Conservation (phyloP, 192 early-diverging fungal species). For the Coemansia sp. region DNA sequence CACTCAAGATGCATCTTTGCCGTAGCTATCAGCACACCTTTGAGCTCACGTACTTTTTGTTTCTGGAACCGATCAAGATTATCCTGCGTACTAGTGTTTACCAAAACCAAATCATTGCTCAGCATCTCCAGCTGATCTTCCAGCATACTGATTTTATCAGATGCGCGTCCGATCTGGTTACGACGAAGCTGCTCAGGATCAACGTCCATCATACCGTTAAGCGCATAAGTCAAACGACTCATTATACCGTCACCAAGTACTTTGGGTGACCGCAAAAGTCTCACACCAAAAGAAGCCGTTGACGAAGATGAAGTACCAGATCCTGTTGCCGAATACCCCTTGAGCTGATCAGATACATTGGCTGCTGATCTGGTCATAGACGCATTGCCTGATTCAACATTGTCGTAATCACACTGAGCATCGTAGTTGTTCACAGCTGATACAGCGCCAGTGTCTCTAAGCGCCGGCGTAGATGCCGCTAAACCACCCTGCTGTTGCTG, state of each 20-base stretch:
- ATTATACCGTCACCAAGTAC: conserved; percentile 52
- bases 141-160: conserved; percentile 75
- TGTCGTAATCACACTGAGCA: not conserved
- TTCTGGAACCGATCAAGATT: conserved; percentile 94
- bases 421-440: not conserved
- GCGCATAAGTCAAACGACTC: conserved; percentile 57
- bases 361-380: not conserved
- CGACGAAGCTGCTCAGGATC: conserved; percentile 89
- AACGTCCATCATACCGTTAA: conserved; percentile 94
- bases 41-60: conserved; percentile 85
- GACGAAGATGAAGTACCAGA: conserved; percentile 2
- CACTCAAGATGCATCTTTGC: conserved; percentile 71
- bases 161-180: conserved; percentile 83
- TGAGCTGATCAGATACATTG: not conserved
- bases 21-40: conserved; percentile 75
- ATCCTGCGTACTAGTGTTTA: conserved; percentile 79
- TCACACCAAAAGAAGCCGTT: conserved; percentile 26
- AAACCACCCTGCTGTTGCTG: conserved; percentile 9
- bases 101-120: conserved; percentile 68
- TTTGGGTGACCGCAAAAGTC: conserved; percentile 45
- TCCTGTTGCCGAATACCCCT: not conserved
- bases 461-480: conserved; percentile 42
- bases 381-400: not conserved
- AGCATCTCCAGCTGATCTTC: conserved; percentile 77
- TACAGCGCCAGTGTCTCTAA: conserved; percentile 3